Conservation (phyloP, 139 green algal genomes). For the Pleodorina starrii region DNA sequence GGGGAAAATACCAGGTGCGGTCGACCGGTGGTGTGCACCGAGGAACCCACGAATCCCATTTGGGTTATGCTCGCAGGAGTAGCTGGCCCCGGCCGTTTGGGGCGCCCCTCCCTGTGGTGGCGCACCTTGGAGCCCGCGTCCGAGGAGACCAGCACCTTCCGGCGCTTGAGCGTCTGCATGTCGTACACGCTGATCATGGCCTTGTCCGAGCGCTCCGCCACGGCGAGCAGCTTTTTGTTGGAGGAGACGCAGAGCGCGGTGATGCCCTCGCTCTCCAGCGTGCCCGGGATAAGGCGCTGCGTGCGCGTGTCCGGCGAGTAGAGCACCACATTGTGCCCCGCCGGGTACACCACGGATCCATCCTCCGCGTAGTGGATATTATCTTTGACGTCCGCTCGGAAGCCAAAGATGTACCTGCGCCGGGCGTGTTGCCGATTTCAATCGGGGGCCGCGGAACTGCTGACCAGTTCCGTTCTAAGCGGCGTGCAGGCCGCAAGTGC, state of each 20-base stretch:
- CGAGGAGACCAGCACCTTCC: slow-evolving; percentile 83
- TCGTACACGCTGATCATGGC: slow-evolving; percentile 90
- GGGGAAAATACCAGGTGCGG: no score
- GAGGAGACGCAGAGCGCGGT: slow-evolving; percentile 80
- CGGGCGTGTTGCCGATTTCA: not conserved
- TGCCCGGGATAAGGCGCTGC: slow-evolving; percentile 81
- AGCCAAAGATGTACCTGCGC: slow-evolving; percentile 88
- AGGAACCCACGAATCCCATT: no score
- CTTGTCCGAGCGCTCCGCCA: slow-evolving; percentile 87
- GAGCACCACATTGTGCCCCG: slow-evolving; percentile 86
- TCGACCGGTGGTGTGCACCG: no score
- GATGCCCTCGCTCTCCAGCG: slow-evolving; percentile 81
- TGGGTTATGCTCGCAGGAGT: no score
- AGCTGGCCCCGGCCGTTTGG: no score
- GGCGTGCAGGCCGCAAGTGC: no score
- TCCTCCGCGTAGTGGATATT: slow-evolving; percentile 87
- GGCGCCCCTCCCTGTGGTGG: no score
- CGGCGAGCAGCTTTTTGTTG: slow-evolving; percentile 82
- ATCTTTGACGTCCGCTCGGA: slow-evolving; percentile 75
- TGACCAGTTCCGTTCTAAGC: no score
- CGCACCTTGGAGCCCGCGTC: slow-evolving; percentile 82
- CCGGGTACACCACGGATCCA: slow-evolving; percentile 81
- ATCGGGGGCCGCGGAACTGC: not conserved
- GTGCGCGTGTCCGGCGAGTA: slow-evolving; percentile 75
- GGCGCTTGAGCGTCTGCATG: slow-evolving; percentile 88